Evolutionary conservation across 495 filamentous ascomycete genomes (phyloP), one percentile per base, ranked within the genome.

Genomic region (Penicillium antarcticum): DNA sequence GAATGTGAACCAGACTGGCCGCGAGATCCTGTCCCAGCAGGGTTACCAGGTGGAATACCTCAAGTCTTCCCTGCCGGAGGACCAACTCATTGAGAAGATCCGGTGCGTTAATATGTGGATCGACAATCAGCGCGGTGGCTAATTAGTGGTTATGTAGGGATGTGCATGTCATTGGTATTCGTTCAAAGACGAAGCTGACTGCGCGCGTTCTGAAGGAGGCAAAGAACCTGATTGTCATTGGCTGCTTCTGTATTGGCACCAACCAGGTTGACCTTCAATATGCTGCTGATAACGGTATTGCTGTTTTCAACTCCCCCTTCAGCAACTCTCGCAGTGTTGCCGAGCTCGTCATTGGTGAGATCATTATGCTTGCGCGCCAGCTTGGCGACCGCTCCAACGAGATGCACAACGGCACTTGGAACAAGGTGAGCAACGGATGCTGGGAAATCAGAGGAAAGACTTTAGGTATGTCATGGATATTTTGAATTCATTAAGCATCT

Each of bases 381-480:
- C 78, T 97, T 54, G 86, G 90, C 36, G 95, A 99, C 67, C 88
- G 94, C 54, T 95, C 88, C 33, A 91, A 83, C 60, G 95, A 99
- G 76, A 85, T 99, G 80, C 95, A 97, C 75, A 77, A 78, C 36
- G 95, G 95, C 32, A 92, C 82, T 43, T 99, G 95, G 95, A 97
- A 99, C 69, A 99, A 97, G 71, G 92, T 97, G 51, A 94, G 89
- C 77, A 83, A 78, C 61, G 89, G 87, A 61, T 97, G 94, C 81
- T 97, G 95, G 92, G 95, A 97, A 68, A 88, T 99, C 55, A 84
- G 95, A 57, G 95, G 95, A 61, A 99, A 99, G 76, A 97, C 92
- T 26, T 79, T 99, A 37, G 92, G 88, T 87, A 77, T 19, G 70
- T 59, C 5, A 29, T 10, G 7, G 23, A 34, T 18, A 5, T 50